These are phyloP conservation scores for Lecanicillium sp. DNA, from an alignment of 2,329 filamentous ascomycete species.

Conservation along the genomic window DNA sequence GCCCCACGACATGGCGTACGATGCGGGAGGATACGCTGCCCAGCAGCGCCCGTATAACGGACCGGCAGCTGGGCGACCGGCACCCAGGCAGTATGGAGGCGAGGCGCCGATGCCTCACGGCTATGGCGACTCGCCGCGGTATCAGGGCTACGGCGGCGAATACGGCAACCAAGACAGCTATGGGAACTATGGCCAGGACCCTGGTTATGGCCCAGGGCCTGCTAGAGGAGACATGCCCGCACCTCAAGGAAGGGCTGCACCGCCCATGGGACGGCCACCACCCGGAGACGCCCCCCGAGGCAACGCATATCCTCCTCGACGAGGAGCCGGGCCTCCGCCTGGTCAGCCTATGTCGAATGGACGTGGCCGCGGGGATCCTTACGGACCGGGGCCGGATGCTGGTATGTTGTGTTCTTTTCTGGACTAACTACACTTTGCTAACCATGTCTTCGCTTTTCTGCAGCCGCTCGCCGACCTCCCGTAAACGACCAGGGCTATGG, in stretches of 20 bases:
- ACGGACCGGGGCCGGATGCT: conserved; percentile 17
- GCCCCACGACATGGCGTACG: conserved; percentile 38
- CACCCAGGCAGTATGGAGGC: conserved; percentile 22
- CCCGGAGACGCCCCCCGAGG: conserved; percentile 28
- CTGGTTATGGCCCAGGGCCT: conserved; percentile 35
- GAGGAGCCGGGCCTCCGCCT: conserved; percentile 14
- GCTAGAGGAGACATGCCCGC: conserved; percentile 31
- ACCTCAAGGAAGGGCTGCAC: conserved; percentile 36
- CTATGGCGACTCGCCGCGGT: conserved; percentile 15
- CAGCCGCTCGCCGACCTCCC: not conserved
- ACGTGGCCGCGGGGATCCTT: conserved; percentile 18
- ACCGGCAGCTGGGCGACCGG: conserved; percentile 32
- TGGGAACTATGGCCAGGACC: conserved; percentile 32
- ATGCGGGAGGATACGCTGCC: conserved; percentile 25
- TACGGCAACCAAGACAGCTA: conserved; percentile 30
- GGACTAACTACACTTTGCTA: not conserved
- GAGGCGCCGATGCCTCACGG: too few species aligned
- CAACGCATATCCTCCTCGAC: conserved; percentile 30
- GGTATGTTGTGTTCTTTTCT: conserved; percentile 9
- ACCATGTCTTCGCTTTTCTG: too few species aligned
- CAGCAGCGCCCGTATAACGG: conserved; percentile 43
- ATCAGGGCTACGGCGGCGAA: conserved; percentile 29
- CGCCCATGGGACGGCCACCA: conserved; percentile 33
- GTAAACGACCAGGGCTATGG: not conserved
- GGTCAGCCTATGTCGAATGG: conserved; percentile 5